These are phyloP conservation scores for Stephanodiscus triporus DNA, from an alignment of 108 stramenopile genomes.

Conservation along the genomic window DNA sequence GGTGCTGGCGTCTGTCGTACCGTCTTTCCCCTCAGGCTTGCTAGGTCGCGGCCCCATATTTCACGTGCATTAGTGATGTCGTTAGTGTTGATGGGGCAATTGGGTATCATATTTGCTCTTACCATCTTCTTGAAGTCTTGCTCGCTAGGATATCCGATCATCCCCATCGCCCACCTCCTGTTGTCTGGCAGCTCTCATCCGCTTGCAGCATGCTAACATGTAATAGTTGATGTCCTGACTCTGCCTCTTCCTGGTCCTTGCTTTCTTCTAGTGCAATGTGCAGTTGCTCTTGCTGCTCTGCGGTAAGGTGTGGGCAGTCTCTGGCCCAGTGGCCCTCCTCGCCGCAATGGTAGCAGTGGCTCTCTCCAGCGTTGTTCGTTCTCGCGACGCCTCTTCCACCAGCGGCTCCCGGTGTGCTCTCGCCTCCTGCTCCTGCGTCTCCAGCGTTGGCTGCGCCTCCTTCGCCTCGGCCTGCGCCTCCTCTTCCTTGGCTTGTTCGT, in stretches of 20 bases:
- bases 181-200: background rate
- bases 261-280: background rate
- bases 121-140: too few relatives aligned
- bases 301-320: background rate
- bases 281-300: background rate
- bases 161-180: background rate
- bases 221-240: too few relatives aligned
- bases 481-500: too few relatives aligned
- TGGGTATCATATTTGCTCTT: background rate
- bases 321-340: background rate
- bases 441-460: too few relatives aligned
- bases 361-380: too few relatives aligned
- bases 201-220: too few relatives aligned
- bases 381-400: too few relatives aligned
- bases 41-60: conserved; percentile 25
- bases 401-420: too few relatives aligned
- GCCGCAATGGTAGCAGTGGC: too few relatives aligned
- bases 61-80: conserved; percentile 22
- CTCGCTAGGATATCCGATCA: background rate
- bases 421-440: too few relatives aligned
- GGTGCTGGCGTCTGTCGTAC: conserved; percentile 12
- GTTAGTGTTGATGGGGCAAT: conserved; percentile 17
- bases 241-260: background rate
- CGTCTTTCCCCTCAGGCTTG: conserved; percentile 10
- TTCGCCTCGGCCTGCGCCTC: too few relatives aligned